Evolutionary conservation across 2,329 filamentous ascomycete species (phyloP).

Genomic region (Pseudocercospora musae): DNA sequence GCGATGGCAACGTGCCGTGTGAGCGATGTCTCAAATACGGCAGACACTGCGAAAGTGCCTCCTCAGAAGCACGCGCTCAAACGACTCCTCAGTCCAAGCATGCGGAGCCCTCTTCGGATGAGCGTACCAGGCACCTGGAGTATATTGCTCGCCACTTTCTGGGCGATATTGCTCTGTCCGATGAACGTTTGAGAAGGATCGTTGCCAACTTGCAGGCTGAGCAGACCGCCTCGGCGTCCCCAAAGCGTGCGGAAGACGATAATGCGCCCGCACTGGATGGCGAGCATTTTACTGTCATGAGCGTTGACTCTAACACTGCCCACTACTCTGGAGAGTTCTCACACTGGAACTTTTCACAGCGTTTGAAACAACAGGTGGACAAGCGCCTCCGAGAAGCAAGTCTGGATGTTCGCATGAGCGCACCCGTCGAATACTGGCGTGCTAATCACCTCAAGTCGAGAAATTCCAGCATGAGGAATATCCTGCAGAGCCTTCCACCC

Average conservation of each 20-base stretch:
- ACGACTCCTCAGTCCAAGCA: neutral
- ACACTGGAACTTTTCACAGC: conserved; percentile 45
- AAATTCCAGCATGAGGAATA: conserved; percentile 38
- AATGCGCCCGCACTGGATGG: conserved; percentile 37
- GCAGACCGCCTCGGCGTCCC: neutral
- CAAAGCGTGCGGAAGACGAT: conserved; percentile 19
- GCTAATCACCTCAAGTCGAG: conserved; percentile 42
- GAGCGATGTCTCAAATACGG: conserved; percentile 11
- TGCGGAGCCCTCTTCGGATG: neutral
- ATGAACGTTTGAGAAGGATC: conserved; percentile 13
- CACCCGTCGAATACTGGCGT: conserved; percentile 39
- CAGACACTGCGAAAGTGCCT: conserved; percentile 9
- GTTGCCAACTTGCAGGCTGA: conserved; percentile 15
- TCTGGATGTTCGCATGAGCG: conserved; percentile 4
- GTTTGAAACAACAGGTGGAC: conserved; percentile 43
- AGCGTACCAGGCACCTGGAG: conserved; percentile 14
- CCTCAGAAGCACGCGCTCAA: neutral
- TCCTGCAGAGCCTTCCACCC: conserved; percentile 41
- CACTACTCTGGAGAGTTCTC: conserved; percentile 47
- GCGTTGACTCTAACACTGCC: conserved; percentile 10
- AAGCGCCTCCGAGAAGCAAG: conserved; percentile 36
- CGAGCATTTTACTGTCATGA: conserved; percentile 19
- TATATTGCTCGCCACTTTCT: conserved; percentile 17
- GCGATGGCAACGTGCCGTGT: conserved; percentile 20
- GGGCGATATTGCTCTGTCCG: conserved; percentile 11